Percentiles rank a stretch among this genome's conserved stretches.
These are phyloP conservation scores for Neurospora discreta DNA, from an alignment of 495 filamentous ascomycete genomes.

Conservation along the genomic window DNA sequence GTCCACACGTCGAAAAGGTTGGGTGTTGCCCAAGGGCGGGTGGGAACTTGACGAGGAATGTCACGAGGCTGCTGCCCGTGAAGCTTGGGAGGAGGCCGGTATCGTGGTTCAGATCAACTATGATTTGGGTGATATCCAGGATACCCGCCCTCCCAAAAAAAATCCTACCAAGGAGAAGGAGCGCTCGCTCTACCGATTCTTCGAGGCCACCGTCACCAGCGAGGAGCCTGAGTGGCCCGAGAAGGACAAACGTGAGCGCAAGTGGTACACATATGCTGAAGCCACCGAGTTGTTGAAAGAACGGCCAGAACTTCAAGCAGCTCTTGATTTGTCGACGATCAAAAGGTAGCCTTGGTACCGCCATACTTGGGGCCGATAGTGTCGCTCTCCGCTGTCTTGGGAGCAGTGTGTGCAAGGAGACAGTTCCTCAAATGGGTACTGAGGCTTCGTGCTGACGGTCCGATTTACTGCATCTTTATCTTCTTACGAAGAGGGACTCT, in stretches of 20 bases:
- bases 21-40: conserved; percentile 95
- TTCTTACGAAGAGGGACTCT: not conserved
- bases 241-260: conserved; percentile 76
- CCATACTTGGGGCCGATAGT: conserved; percentile 8
- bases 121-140: conserved; percentile 77
- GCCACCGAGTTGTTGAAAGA: conserved; percentile 64
- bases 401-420: not conserved
- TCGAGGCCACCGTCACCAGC: conserved; percentile 70
- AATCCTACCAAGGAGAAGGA: conserved; percentile 48
- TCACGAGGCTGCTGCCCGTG: conserved; percentile 48
- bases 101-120: conserved; percentile 69
- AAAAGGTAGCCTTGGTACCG: conserved; percentile 20
- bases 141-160: conserved; percentile 54
- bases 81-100: conserved; percentile 98
- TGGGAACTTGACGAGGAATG: conserved; percentile 89
- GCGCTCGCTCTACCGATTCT: conserved; percentile 76
- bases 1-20: conserved; percentile 73
- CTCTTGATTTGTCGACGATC: conserved; percentile 73
- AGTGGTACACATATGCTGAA: conserved; percentile 78
- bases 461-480: not conserved
- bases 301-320: conserved; percentile 80
- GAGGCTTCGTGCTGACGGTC: not conserved
- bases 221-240: conserved; percentile 89
- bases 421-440: not conserved
- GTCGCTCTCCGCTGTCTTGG: not conserved